Evolutionary conservation across 2,329 filamentous ascomycete species (phyloP).

Genomic region (Alternaria metachromatica): DNA sequence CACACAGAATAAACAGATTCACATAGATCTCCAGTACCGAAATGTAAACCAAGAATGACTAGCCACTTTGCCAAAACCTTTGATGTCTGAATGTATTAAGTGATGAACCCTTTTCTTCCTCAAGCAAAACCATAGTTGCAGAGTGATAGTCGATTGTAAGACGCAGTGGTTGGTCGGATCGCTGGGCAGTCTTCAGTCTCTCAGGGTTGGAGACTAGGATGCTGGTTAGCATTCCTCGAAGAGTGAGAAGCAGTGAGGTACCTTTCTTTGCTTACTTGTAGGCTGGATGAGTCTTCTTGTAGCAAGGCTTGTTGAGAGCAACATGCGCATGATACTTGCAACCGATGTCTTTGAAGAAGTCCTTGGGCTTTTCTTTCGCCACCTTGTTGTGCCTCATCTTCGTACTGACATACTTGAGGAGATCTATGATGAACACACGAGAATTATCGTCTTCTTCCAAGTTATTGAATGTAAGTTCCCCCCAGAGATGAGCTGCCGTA

Average conservation of each 20-base stretch:
- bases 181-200: background rate
- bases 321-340: background rate
- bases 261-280: background rate
- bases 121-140: background rate
- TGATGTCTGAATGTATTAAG: background rate
- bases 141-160: background rate
- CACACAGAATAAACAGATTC: background rate
- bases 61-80: background rate
- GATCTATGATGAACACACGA: accelerated
- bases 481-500: accelerated
- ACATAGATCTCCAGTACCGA: background rate
- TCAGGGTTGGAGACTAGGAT: too few species aligned
- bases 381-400: accelerated
- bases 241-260: too few species aligned
- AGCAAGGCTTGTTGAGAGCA: background rate
- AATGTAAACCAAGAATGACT: accelerated
- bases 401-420: accelerated
- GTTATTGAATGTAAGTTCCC: too few species aligned
- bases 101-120: background rate
- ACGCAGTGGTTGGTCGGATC: background rate
- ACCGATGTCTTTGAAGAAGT: accelerated
- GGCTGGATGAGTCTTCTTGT: background rate
- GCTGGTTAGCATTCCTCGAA: too few species aligned
- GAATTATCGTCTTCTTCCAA: too few species aligned
- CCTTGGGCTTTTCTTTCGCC: accelerated